Base-by-base conservation (phyloP, 2,329 filamentous ascomycete species). In the Chrysoporthe austroafricana region DNA sequence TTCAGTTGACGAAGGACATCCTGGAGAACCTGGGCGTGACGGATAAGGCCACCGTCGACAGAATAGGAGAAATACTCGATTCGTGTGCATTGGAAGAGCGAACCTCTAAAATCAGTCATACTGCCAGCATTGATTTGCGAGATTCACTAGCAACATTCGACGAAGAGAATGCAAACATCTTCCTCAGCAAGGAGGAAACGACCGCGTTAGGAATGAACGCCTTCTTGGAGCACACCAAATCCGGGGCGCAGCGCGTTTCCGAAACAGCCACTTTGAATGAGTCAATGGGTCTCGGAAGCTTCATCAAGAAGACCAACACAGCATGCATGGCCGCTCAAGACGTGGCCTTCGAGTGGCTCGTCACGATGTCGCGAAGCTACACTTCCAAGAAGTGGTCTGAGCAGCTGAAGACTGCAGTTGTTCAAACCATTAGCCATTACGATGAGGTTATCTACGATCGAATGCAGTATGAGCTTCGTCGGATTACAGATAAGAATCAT, bases 151-250 rank as follows among this genome's bases (percentile, higher is more conserved):
- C 79, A 0, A 77, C 80, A 4, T 88, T 86, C 70, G 82, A 81
- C 54, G 84, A 87, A 65, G 84, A 86, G n/a, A 80, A 80, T 7
- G 85, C 85, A 0, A 83, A 81, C 69, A 79, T 85, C 5, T 74
- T 89, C 13, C 75, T 88, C 14, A 83, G 79, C 69, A 87, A 87
- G 70, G 84, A 84, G 66, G 84, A 86, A 58, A 78, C 81, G 32
- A 79, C 83, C 0, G 81, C 82, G 13, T 77, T 86, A 42, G 86
- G 86, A 9, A 79, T 89, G 18, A 87, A 85, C 0, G 87, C 86
- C 4, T 90, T 90, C 71, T 80, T 90, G 4, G 88, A 90, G 71
- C 86, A 90, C 72, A 84, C 87, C 1, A 89, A 89, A 71, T 79
- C 84, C 0, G 82, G 83, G 3, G 82, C 85, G 0, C 83, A 86